Percentiles rank a stretch among this genome's conserved stretches.
These are phyloP conservation scores for Alternaria rosae DNA, from an alignment of 2,329 filamentous ascomycete genomes.

Conservation along the genomic window DNA sequence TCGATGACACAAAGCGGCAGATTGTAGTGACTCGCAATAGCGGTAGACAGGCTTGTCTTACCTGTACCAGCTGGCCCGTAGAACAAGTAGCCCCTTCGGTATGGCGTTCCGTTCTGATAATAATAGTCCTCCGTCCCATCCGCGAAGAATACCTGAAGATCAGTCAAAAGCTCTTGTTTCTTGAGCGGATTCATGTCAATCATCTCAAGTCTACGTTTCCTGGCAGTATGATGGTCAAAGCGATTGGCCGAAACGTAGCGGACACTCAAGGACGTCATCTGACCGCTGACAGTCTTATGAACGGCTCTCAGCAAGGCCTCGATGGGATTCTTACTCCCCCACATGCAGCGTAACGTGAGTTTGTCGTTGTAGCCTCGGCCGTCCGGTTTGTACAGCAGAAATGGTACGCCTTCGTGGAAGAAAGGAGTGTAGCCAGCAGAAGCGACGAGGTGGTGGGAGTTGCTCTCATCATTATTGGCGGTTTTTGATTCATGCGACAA, in stretches of 20 bases:
- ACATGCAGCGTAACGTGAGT: not conserved
- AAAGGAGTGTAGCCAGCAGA: not conserved
- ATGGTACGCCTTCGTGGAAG: not conserved
- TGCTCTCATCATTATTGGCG: not conserved
- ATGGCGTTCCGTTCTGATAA: slow-evolving; percentile 11
- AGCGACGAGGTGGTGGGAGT: not conserved
- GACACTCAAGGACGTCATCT: not conserved
- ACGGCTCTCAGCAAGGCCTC: not conserved
- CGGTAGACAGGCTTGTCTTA: slow-evolving; percentile 14
- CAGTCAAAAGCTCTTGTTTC: not conserved
- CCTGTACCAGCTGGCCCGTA: slow-evolving; percentile 11
- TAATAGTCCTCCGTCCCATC: not conserved
- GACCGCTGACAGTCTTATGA: not conserved
- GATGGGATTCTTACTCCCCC: not conserved
- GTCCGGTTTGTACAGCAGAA: not conserved
- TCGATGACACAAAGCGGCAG: slow-evolving; percentile 17
- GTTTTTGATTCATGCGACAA: not conserved
- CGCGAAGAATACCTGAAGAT: not conserved
- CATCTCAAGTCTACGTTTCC: not conserved
- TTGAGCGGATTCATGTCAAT: not conserved
- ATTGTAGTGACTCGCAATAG: slow-evolving; percentile 16
- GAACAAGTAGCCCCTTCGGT: slow-evolving; percentile 23
- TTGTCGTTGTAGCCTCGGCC: not conserved
- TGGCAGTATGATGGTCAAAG: not conserved
- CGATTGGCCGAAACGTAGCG: not conserved